A percentile compares a stretch with the other conserved stretches of the same genome.
Evolutionary conservation across 1,139 yeast genomes (phyloP).

Genomic region (Yamadazyma buinensis): DNA sequence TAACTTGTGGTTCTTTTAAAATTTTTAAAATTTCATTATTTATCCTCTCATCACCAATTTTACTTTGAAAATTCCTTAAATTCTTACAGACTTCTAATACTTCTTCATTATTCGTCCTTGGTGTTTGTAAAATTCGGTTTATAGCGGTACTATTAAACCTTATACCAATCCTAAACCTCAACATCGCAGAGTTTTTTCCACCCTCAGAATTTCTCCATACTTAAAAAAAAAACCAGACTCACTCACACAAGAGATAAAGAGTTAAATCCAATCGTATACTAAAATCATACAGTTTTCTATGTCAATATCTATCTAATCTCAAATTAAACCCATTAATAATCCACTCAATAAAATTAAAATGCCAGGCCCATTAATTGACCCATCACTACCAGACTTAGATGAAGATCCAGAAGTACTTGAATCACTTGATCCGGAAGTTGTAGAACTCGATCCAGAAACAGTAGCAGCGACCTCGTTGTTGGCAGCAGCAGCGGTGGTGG

Average conservation of each 20-base stretch:
- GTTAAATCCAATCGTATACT: no score
- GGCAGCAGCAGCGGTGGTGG: constrained; percentile 2
- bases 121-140: background rate
- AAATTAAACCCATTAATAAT: no score
- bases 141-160: constrained; percentile 6
- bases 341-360: background rate
- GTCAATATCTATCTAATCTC: no score
- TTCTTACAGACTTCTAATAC: constrained; percentile 21
- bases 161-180: background rate
- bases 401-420: constrained; percentile 1
- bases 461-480: constrained; percentile 1
- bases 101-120: background rate
- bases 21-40: constrained; percentile 18
- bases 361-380: background rate
- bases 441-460: constrained; percentile 8
- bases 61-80: constrained; percentile 18
- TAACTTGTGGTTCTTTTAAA: constrained; percentile 18
- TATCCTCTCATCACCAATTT: constrained; percentile 16
- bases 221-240: no score
- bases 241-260: no score
- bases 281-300: no score
- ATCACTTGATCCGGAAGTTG: constrained; percentile 4
- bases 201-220: no score
- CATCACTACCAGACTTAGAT: background rate
- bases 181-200: background rate